Evolutionary conservation across 352 stramenopile species (phyloP).

Genomic region (Phytophthora capsici): DNA sequence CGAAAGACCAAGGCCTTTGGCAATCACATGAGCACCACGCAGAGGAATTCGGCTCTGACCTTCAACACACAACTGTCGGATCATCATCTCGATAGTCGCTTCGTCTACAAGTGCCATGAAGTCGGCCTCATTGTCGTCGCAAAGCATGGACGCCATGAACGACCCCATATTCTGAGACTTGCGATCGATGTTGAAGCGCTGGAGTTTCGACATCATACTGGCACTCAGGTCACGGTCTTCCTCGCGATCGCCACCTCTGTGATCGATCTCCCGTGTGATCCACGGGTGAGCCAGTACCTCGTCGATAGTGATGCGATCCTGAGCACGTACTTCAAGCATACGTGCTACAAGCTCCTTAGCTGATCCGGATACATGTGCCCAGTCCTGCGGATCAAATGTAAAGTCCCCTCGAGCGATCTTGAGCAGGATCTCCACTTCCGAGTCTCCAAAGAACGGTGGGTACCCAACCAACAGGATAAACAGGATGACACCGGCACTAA

Average conservation of each 20-base stretch:
- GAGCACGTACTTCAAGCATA: conserved; percentile 78
- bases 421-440: conserved; percentile 76
- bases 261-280: conserved; percentile 42
- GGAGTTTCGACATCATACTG: conserved; percentile 57
- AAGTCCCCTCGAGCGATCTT: conserved; percentile 82
- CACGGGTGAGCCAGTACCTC: conserved; percentile 71
- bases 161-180: conserved; percentile 81
- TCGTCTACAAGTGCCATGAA: conserved; percentile 62
- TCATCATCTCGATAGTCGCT: conserved; percentile 68
- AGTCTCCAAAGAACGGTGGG: conserved; percentile 76
- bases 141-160: conserved; percentile 66
- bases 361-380: conserved; percentile 55
- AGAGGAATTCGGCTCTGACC: conserved; percentile 55
- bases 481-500: conserved; percentile 82
- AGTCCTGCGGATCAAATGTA: conserved; percentile 71
- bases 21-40: conserved; percentile 56
- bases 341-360: conserved; percentile 73
- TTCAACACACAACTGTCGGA: conserved; percentile 65
- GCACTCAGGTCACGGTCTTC: conserved; percentile 42
- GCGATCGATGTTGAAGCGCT: conserved; percentile 83
- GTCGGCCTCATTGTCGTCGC: conserved; percentile 61
- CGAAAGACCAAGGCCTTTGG: conserved; percentile 62
- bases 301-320: conserved; percentile 76
- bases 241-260: background rate
- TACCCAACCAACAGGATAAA: conserved; percentile 85